Evolutionary conservation across 1,284 basidiomycete species (phyloP), one percentile per base, ranked within the genome.

Genomic region (Cryptococcus amylolentus): DNA sequence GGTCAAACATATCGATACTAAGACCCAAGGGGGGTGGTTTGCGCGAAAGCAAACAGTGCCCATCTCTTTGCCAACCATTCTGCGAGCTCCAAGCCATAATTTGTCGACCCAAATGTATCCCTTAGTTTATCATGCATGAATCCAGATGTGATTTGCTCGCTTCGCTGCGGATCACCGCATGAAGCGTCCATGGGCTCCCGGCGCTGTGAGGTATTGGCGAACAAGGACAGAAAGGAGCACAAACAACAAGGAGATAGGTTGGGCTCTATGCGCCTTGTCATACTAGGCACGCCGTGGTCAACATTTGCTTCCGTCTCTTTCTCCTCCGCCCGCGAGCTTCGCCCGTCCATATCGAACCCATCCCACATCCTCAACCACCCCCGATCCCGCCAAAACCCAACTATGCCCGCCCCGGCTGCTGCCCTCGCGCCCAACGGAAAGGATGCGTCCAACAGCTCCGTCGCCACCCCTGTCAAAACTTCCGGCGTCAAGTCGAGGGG

Each of bases 401-500:
- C 44, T 26, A 26, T 46, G 44, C 14, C 44, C 26, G 26, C 44
- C 44, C 16, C 27, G 20, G 16, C 5, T 26, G 61, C 58, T 58
- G 27, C 53, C 58, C 14, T 52, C 59, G 12, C 52, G 43, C 44
- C 49, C 59, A 27, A 49, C 56, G 2, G 48, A 65, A 5, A 70
- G 1, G 65, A 67, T 37, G 50, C 58, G 1, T 49, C 51, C 27
- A 43, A 53, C 14, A 47, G 52, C 16, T 73, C 73, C 26, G 67
- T 64, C 2, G 57, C 63, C 52, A 54, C 48, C 5, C 54, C 63
- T 16, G 23, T 60, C n/a, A 68, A 68, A 55, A 61, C 63, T 5
- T 70, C 70, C 8, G 53, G 63, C 10, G 67, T 60, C 20, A 76
- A 74, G 55, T 72, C 70, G 18, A 62, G 74, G 40, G 69, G 66